These are phyloP conservation scores for Aegilops bicornis DNA, from an alignment of 176 grass and related monocot genomes.

Conservation along the genomic window DNA sequence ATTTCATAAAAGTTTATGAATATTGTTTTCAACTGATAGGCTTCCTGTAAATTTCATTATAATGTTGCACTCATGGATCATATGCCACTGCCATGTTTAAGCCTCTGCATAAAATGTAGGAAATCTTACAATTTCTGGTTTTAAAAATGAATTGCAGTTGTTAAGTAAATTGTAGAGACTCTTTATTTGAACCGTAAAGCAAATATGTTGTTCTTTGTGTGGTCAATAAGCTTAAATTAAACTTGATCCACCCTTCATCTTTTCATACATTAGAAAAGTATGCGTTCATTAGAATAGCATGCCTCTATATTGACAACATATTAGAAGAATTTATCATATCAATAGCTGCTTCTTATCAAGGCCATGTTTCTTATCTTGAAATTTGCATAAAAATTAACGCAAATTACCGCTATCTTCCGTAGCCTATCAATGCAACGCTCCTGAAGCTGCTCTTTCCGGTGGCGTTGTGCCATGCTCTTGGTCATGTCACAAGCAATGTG, in stretches of 20 bases:
- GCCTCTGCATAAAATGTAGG: background rate
- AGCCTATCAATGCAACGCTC: slow-evolving; percentile 78
- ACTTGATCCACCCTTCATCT: background rate
- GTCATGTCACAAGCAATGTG: slow-evolving; percentile 97
- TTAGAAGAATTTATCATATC: background rate
- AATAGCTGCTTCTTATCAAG: slow-evolving; percentile 1
- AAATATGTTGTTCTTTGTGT: background rate
- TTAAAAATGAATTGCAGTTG: background rate
- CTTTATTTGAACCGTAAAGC: background rate
- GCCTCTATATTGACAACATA: background rate
- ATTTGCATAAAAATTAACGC: background rate
- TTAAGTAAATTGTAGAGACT: background rate
- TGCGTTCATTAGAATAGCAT: background rate
- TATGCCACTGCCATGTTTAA: background rate
- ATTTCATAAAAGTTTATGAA: background rate
- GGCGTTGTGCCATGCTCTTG: slow-evolving; percentile 86
- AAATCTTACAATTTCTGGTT: background rate
- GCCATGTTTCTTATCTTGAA: background rate
- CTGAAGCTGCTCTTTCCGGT: slow-evolving; percentile 95
- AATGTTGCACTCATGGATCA: background rate
- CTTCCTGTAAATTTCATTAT: background rate
- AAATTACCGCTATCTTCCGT: slow-evolving; percentile 14
- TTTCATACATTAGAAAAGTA: background rate
- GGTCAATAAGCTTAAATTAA: background rate
- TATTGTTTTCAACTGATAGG: background rate